Percentiles rank a stretch among this genome's conserved stretches.
These are phyloP conservation scores for Phytophthora crassamura DNA, from an alignment of 352 stramenopile species.

Conservation along the genomic window DNA sequence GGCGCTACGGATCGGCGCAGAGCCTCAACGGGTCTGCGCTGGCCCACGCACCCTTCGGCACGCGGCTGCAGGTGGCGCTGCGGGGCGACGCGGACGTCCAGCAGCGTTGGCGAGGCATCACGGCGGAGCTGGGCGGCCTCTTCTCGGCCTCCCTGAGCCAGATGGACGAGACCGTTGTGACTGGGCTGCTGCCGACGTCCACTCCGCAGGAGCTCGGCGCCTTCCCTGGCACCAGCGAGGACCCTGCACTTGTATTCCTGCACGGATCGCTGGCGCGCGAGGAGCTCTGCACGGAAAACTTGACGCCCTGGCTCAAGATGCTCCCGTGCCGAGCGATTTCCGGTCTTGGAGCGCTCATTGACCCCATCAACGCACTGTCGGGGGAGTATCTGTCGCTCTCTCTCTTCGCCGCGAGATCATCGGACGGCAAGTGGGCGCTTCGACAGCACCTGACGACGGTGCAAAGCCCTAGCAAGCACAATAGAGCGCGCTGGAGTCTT, in stretches of 20 bases:
- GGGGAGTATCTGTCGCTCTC: slow-evolving; percentile 74
- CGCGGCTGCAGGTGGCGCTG: slow-evolving; percentile 66
- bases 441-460: slow-evolving; percentile 72
- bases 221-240: slow-evolving; percentile 6
- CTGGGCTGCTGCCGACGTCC: slow-evolving; percentile 13
- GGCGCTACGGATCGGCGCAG: slow-evolving; percentile 47
- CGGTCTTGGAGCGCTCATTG: slow-evolving; percentile 73
- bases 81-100: slow-evolving; percentile 23
- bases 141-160: slow-evolving; percentile 88
- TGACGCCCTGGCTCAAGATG: slow-evolving; percentile 91
- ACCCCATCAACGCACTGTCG: slow-evolving; percentile 77
- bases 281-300: slow-evolving; percentile 90
- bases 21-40: slow-evolving; percentile 22
- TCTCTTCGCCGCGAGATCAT: slow-evolving; percentile 46
- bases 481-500: slow-evolving; percentile 47
- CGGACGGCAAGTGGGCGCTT: slow-evolving; percentile 38
- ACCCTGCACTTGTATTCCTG: slow-evolving; percentile 41
- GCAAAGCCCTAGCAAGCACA: slow-evolving; percentile 37
- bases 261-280: slow-evolving; percentile 80
- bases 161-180: slow-evolving; percentile 68
- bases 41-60: slow-evolving; percentile 63
- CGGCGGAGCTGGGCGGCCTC: slow-evolving; percentile 74
- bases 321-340: slow-evolving; percentile 73
- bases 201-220: slow-evolving; percentile 19
- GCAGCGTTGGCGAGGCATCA: slow-evolving; percentile 72